Base-by-base conservation (phyloP, 2,329 filamentous ascomycete species). In the Colletotrichum gloeosporioides region DNA sequence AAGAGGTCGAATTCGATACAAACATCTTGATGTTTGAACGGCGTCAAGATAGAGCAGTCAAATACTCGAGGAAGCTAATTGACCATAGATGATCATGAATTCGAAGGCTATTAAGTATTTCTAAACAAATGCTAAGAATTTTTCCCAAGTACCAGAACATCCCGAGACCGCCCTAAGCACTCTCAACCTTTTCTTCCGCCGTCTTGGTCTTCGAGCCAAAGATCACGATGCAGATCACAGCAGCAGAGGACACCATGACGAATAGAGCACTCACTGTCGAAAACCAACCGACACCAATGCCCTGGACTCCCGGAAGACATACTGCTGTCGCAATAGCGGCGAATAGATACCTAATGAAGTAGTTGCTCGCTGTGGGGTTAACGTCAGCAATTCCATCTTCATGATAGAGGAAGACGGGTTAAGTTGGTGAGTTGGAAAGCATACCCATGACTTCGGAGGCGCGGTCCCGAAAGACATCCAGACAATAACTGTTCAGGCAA, bases 211-310 rank as follows among this genome's bases (percentile, higher is more conserved):
- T 66, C 31, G 71, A 18, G 36, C 74, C 74, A 49, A 63, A 74
- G 13, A 76, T 69, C 5, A 76, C 74, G 22, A 76, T 22, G 36
- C 74, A 73, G 59, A 34, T 69, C 34, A 74, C 74, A n/a, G 64
- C 74, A 29, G 57, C 71, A 49, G 70, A 64, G n/a, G 74, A 64
- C 15, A 31, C 32, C 44, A 49, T 59, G 12, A 76, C 74, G 9
- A 76, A 76, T 18, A 76, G 70, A 53, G 70, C 74, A 76, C 85
- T 87, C 76, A 96, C 93, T 3, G 94, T 96, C 64, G 90, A 93
- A 82, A 96, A 96, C 94, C 94, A 96, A 0, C 95, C 95, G 1
- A 96, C 92, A 4, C 95, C 95, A 69, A 97, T 93, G 44, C 84
- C 86, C 74, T 96, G 87, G 15, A 96, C 89, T 1, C 92, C 93